Conservation (phyloP, 768 basidiomycete species). For the Tricholomella constricta region DNA sequence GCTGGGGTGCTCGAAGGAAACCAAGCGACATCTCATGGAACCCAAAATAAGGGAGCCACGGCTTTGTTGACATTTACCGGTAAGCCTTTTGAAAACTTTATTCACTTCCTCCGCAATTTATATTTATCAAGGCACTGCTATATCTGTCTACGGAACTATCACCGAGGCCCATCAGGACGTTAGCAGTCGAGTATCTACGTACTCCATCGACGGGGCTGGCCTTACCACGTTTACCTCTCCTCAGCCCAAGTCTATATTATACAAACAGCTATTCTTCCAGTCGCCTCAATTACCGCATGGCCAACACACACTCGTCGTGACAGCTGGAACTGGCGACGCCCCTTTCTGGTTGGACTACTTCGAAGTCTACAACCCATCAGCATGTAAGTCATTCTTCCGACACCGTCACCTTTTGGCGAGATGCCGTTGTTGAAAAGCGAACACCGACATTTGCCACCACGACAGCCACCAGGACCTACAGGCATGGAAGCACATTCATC, state of each 20-base stretch:
- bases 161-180: neutral
- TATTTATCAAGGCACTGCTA: constrained; percentile 17
- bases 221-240: constrained; percentile 9
- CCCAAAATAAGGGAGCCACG: constrained; percentile 5
- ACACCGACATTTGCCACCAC: neutral
- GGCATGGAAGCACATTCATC: too few species aligned
- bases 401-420: too few species aligned
- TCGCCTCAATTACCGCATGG: constrained; percentile 20
- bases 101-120: neutral
- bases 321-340: constrained; percentile 12
- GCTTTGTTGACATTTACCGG: constrained; percentile 7
- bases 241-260: constrained; percentile 4
- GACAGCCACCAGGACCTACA: too few species aligned
- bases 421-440: neutral
- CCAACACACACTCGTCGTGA: constrained; percentile 24
- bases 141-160: constrained; percentile 26
- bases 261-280: constrained; percentile 23
- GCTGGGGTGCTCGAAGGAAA: neutral
- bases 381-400: neutral
- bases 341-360: constrained; percentile 27
- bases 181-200: constrained; percentile 16
- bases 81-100: too few species aligned
- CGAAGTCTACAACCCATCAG: constrained; percentile 6
- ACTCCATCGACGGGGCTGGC: constrained; percentile 21
- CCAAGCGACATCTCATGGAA: constrained; percentile 4